Conservation (phyloP, 2,329 filamentous ascomycete species). For the Magnaporthiopsis incrustans region DNA sequence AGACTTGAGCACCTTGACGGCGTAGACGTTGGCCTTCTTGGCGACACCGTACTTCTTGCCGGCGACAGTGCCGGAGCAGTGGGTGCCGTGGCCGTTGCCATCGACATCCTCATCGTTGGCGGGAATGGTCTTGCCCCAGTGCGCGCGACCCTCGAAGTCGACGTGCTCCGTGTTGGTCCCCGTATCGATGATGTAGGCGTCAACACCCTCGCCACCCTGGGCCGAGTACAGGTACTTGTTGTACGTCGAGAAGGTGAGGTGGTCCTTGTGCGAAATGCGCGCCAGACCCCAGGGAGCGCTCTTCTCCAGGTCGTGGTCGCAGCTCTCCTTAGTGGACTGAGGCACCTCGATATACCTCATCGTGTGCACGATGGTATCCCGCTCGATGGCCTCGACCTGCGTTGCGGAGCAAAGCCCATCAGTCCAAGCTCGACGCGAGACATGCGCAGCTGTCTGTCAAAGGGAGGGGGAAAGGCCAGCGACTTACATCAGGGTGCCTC, state of each 20-base stretch:
- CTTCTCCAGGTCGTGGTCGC: conserved; percentile 65
- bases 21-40: conserved; percentile 95
- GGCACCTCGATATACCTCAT: conserved; percentile 43
- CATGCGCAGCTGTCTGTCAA: neutral
- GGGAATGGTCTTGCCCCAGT: conserved; percentile 97
- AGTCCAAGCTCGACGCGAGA: neutral
- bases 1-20: conserved; percentile 95
- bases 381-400: conserved; percentile 94
- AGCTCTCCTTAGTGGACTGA: conserved; percentile 27
- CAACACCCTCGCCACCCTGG: conserved; percentile 91
- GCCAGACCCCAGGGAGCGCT: conserved; percentile 98
- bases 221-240: conserved; percentile 96
- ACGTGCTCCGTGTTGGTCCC: conserved; percentile 91
- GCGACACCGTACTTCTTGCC: conserved; percentile 99
- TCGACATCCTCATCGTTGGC: conserved; percentile 75
- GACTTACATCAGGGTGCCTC: conserved; percentile 91
- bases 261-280: conserved; percentile 89
- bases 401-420: neutral
- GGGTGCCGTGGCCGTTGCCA: conserved; percentile 96
- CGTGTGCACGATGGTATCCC: conserved; percentile 85
- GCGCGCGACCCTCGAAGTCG: conserved; percentile 92
- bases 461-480: too few species aligned
- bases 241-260: conserved; percentile 82
- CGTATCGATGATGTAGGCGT: conserved; percentile 98
- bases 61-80: conserved; percentile 96